Percentiles rank a stretch among this genome's conserved stretches.
phyloP scores from a whole-genome alignment of 1,284 basidiomycete species.

The Leccinum ponderosum region DNA sequence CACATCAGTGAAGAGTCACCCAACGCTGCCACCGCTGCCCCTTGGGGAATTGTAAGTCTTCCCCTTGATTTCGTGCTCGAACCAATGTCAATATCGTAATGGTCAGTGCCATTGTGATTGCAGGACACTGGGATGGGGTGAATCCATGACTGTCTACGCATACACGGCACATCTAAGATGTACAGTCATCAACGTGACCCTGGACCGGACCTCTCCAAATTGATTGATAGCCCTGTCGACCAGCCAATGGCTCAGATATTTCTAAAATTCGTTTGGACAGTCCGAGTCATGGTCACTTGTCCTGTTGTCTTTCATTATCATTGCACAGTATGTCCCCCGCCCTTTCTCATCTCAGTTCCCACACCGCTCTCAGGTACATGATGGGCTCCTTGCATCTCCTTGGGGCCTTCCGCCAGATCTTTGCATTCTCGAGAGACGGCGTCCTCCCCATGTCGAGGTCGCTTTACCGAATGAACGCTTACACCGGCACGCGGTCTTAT shows the following conservation, averaged over 20 bases:
- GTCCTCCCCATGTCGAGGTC: background rate
- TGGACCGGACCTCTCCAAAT: constrained; percentile 1
- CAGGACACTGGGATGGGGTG: background rate
- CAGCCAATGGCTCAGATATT: background rate
- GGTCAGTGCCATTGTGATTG: background rate
- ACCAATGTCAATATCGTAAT: background rate
- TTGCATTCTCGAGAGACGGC: background rate
- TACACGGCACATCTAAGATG: background rate
- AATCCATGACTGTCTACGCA: background rate
- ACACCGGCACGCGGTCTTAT: background rate
- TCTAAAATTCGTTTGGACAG: background rate
- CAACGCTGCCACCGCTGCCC: too few relatives aligned
- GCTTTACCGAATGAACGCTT: background rate
- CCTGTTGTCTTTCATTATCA: constrained; percentile 24
- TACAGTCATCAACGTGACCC: background rate
- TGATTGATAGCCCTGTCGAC: background rate
- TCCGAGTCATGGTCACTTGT: background rate
- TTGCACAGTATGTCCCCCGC: constrained; percentile 20
- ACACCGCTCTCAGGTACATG: background rate
- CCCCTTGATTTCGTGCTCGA: background rate
- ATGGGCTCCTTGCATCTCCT: background rate
- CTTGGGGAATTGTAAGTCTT: background rate
- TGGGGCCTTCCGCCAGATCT: background rate
- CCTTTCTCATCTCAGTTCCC: background rate
- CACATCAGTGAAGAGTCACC: too few relatives aligned